Evolutionary conservation across 2,329 filamentous ascomycete genomes (phyloP).

Genomic region (Dichotomopilus funicola): DNA sequence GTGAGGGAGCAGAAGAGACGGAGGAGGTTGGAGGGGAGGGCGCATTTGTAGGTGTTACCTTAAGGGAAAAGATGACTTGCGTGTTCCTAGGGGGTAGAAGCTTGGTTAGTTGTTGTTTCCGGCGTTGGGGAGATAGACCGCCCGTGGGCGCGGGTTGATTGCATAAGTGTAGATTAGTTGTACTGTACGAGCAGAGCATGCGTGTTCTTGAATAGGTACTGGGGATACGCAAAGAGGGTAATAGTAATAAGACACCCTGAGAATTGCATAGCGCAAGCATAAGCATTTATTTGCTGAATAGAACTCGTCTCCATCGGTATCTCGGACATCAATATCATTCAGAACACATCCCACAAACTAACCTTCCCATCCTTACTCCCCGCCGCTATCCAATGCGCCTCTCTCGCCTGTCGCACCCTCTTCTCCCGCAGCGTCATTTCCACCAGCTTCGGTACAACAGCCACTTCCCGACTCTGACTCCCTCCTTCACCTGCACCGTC

Average conservation of each 20-base stretch:
- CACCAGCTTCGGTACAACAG: constrained; percentile 26
- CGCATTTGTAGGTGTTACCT: constrained; percentile 28
- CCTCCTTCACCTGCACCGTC: too few relatives aligned
- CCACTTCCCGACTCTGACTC: constrained; percentile 12
- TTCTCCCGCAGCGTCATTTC: constrained; percentile 54
- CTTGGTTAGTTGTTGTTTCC: not conserved
- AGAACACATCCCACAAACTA: constrained; percentile 93
- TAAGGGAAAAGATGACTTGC: too few relatives aligned
- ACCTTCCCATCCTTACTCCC: constrained; percentile 94
- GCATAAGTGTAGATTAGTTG: too few relatives aligned
- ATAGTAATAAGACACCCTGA: too few relatives aligned
- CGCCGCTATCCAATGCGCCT: constrained; percentile 80
- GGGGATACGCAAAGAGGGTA: too few relatives aligned
- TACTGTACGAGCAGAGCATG: too few relatives aligned
- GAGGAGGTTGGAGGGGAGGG: constrained; percentile 44
- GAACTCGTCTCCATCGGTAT: not conserved
- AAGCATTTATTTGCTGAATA: too few relatives aligned
- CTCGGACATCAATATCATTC: constrained; percentile 14
- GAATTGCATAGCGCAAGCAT: too few relatives aligned
- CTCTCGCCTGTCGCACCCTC: constrained; percentile 56
- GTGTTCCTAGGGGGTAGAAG: not conserved
- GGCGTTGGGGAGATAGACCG: too few relatives aligned
- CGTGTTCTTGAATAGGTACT: too few relatives aligned
- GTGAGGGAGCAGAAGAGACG: constrained; percentile 43
- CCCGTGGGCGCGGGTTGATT: too few relatives aligned